phyloP scores from a whole-genome alignment of 1,284 basidiomycete genomes.

The Leccinum insolens region DNA sequence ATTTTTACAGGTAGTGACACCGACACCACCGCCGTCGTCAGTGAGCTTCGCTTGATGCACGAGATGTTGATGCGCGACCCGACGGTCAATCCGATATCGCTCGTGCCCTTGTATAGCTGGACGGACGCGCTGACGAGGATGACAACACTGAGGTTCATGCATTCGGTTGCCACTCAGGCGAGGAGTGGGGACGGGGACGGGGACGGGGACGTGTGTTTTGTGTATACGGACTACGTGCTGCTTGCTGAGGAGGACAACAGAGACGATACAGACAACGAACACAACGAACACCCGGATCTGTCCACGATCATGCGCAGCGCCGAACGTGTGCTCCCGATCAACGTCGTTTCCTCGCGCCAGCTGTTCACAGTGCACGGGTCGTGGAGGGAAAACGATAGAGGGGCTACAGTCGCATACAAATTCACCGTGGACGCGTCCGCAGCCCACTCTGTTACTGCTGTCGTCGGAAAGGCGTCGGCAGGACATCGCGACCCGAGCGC shows the following conservation, averaged over 20 bases:
- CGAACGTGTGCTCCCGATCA: conserved; percentile 17
- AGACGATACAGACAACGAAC: neutral
- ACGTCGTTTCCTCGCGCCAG: conserved; percentile 9
- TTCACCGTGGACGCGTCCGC: conserved; percentile 24
- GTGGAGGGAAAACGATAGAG: conserved; percentile 2
- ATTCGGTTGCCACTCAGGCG: neutral
- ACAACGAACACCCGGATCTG: neutral
- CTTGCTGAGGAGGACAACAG: neutral
- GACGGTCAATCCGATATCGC: neutral
- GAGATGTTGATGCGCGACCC: neutral
- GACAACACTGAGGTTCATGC: neutral
- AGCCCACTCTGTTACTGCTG: neutral
- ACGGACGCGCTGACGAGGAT: neutral
- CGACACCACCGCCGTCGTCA: neutral
- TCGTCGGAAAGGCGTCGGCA: conserved; percentile 2
- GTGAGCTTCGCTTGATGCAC: neutral
- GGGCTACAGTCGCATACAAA: conserved; percentile 8
- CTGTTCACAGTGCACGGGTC: conserved; percentile 13
- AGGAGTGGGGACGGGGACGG: neutral
- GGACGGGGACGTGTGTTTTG: neutral
- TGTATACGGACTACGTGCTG: neutral
- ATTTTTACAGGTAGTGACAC: neutral
- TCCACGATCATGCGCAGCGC: conserved; percentile 12
- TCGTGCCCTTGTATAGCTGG: neutral
- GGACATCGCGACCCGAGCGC: neutral